phyloP scores from a whole-genome alignment of 2,329 filamentous ascomycete species.

The Calonectria pseudoreteaudii region DNA sequence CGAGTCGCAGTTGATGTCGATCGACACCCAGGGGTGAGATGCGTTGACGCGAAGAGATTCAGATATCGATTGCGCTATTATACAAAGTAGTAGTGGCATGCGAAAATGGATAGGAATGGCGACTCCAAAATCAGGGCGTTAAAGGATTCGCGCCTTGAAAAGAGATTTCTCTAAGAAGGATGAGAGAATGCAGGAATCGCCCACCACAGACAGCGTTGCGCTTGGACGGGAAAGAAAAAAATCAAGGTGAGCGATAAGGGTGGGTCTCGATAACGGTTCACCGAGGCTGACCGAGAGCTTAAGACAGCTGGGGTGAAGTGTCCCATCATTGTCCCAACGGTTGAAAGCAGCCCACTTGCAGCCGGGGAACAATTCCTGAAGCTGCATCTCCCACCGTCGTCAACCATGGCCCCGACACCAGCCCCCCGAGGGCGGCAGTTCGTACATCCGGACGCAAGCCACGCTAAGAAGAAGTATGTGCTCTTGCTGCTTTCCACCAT shows the following conservation, averaged over 20 bases:
- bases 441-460: conserved; percentile 61
- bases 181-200: not conserved
- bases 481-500: not conserved
- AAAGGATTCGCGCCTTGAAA: not conserved
- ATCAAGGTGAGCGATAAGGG: conserved; percentile 46
- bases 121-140: not conserved
- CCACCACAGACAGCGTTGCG: conserved; percentile 18
- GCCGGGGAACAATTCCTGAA: conserved; percentile 37
- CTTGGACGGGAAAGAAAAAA: conserved; percentile 42
- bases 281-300: conserved; percentile 34
- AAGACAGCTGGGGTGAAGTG: conserved; percentile 18
- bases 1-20: not conserved
- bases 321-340: conserved; percentile 37
- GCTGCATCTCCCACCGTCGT: conserved; percentile 34
- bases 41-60: not conserved
- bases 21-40: not conserved
- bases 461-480: conserved; percentile 64
- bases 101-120: not conserved
- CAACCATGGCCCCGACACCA: conserved; percentile 55
- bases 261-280: conserved; percentile 19
- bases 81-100: not conserved
- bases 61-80: not conserved
- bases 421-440: conserved; percentile 50
- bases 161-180: conserved; percentile 10
- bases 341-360: conserved; percentile 44